Base-by-base conservation (phyloP, 1,139 yeast species). In the Eremothecium coryli region DNA sequence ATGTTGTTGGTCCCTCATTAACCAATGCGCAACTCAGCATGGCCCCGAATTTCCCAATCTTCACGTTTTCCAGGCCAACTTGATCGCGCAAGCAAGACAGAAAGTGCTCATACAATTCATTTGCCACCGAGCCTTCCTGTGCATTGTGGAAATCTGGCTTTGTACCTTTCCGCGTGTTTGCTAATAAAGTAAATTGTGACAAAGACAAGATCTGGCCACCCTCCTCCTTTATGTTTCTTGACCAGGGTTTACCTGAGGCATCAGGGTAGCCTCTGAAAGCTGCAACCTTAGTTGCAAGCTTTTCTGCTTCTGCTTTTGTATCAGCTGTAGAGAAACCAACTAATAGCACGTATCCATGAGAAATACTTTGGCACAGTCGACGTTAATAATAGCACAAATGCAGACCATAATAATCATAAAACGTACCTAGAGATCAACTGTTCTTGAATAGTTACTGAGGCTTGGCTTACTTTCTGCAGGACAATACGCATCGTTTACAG, bases 141-240 rank as follows among this genome's bases (percentile, higher is more conserved):
- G 96, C 96, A 40, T 66, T 65, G 53, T 88, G 96, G 57, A 88
- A 86, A 51, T 88, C 96, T 0, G 97, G 97, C 52, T 86, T 88
- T 4, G 94, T 71, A 4, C 96, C 96, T 56, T 88, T 88, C 48
- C 75, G 80, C 15, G 90, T 72, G 21, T 73, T 79, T 0, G 86
- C 97, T 53, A 80, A 75, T 25, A 88, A 65, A 0, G 98, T 88
- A 61, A 88, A 88, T 53, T 88, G 98, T 4, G 95, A 84, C 1
- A 88, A 93, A 4, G 77, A 71, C 8, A 76, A 50, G 34, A 76
- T 70, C 47, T 74, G 76, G 5, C 84, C 84, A 6, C 62, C 50
- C 25, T 71, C 61, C 20, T 77, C 82, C 15, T 50, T 50, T 8
- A 67, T 53, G 31, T 66, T 67, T 43, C 58, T 65, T 50, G 77